Evolutionary conservation across 768 basidiomycete species (phyloP).

Genomic region (Tricholoma sp.): DNA sequence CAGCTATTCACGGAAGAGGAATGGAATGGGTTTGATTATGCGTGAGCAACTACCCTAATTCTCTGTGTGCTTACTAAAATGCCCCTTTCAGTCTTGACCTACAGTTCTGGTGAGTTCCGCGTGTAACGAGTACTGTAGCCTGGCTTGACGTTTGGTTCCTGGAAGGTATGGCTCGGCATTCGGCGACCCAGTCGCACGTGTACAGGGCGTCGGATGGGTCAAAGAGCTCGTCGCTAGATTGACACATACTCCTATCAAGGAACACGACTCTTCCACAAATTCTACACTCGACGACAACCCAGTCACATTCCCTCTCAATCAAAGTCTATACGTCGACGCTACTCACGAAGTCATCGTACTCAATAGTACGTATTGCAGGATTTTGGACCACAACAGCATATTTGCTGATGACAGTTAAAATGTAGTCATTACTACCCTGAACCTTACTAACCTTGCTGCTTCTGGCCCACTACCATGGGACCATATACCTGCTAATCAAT

Average conservation of each 20-base stretch:
- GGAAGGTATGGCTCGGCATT: conserved; percentile 69
- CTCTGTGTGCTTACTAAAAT: not conserved
- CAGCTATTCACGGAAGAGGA: conserved; percentile 86
- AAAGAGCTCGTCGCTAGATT: conserved; percentile 83
- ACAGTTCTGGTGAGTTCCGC: conserved; percentile 45
- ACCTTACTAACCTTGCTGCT: conserved; percentile 68
- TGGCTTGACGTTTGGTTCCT: not conserved
- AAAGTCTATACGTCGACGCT: conserved; percentile 81
- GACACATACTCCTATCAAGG: conserved; percentile 65
- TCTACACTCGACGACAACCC: conserved; percentile 68
- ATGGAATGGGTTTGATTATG: conserved; percentile 91
- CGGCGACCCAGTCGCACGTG: conserved; percentile 75
- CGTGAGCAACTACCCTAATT: conserved; percentile 37
- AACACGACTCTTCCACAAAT: conserved; percentile 82
- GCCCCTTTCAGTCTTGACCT: conserved; percentile 48
- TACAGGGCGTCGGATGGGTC: conserved; percentile 74
- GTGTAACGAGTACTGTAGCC: not conserved
- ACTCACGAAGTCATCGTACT: conserved; percentile 90
- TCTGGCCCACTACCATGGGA: conserved; percentile 72
- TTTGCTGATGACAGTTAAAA: not conserved
- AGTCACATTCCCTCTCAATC: conserved; percentile 64
- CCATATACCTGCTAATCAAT: conserved; percentile 58
- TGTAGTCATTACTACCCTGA: conserved; percentile 79
- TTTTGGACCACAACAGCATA: not conserved
- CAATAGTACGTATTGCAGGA: conserved; percentile 47